Evolutionary conservation across 768 basidiomycete species (phyloP).

Genomic region (Thelephora aurantiotincta): DNA sequence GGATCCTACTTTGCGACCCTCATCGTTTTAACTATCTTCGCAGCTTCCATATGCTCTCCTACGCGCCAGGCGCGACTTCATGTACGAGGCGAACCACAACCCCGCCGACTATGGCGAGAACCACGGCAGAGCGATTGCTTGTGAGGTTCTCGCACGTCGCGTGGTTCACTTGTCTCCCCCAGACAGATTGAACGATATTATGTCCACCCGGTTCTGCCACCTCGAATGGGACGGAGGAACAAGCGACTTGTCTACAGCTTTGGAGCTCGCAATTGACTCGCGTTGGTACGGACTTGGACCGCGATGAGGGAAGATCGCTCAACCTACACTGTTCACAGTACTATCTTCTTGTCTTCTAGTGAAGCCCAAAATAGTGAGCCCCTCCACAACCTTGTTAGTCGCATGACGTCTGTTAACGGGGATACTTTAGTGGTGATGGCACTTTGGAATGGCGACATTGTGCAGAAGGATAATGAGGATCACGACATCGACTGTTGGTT

Average conservation of each 20-base stretch:
- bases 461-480: conserved; percentile 64
- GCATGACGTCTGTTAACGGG: neutral
- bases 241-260: conserved; percentile 59
- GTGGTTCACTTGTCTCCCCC: conserved; percentile 57
- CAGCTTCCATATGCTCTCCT: conserved; percentile 77
- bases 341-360: conserved; percentile 72
- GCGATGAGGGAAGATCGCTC: neutral
- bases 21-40: neutral
- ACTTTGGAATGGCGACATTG: conserved; percentile 71
- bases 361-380: conserved; percentile 69
- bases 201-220: conserved; percentile 69
- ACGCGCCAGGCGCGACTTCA: conserved; percentile 65
- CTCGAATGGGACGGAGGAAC: conserved; percentile 60
- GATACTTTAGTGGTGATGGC: conserved; percentile 49
- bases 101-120: conserved; percentile 85
- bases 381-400: neutral
- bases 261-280: conserved; percentile 88
- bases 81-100: conserved; percentile 69
- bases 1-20: neutral
- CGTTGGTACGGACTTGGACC: conserved; percentile 42
- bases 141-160: conserved; percentile 71
- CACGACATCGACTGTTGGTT: conserved; percentile 66
- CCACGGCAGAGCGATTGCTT: conserved; percentile 61
- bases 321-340: conserved; percentile 23
- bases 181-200: conserved; percentile 52